A percentile compares a stretch with the other conserved stretches of the same genome.
phyloP scores from a whole-genome alignment of 192 early-diverging fungal species.

The Coemansia sp. region DNA sequence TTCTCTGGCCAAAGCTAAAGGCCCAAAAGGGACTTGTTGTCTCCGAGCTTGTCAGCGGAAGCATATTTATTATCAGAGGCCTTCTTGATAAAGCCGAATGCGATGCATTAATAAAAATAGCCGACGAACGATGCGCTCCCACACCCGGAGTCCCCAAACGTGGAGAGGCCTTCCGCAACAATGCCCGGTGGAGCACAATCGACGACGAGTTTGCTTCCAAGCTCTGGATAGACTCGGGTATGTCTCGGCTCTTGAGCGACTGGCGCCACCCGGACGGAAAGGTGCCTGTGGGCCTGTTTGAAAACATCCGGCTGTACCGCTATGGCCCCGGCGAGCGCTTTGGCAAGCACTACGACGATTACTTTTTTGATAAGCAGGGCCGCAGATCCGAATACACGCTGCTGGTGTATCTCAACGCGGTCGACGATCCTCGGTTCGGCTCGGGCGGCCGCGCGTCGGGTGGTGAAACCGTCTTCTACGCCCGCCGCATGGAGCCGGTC shows the following conservation, averaged over 20 bases:
- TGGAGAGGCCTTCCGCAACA: slow-evolving; percentile 60
- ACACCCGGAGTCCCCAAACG: slow-evolving; percentile 45
- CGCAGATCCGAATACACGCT: slow-evolving; percentile 57
- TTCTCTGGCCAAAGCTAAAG: slow-evolving; percentile 31
- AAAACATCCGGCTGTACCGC: slow-evolving; percentile 59
- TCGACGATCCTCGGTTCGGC: slow-evolving; percentile 32
- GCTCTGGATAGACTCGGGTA: slow-evolving; percentile 52
- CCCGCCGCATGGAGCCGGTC: slow-evolving; percentile 49
- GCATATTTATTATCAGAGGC: slow-evolving; percentile 26
- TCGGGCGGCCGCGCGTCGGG: slow-evolving; percentile 23
- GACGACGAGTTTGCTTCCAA: slow-evolving; percentile 46
- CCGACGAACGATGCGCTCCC: slow-evolving; percentile 28
- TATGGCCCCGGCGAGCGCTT: slow-evolving; percentile 60
- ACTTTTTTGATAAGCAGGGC: slow-evolving; percentile 47
- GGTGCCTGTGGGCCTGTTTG: slow-evolving; percentile 50
- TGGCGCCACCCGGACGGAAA: slow-evolving; percentile 37
- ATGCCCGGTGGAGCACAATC: slow-evolving; percentile 52
- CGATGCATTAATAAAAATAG: slow-evolving; percentile 39
- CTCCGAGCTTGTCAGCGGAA: slow-evolving; percentile 31
- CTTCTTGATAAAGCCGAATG: slow-evolving; percentile 32
- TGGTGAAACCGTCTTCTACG: slow-evolving; percentile 52
- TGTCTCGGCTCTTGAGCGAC: slow-evolving; percentile 26
- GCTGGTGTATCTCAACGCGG: slow-evolving; percentile 55
- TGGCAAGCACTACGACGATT: slow-evolving; percentile 61
- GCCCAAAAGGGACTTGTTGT: slow-evolving; percentile 23